These are phyloP conservation scores for Pseudogymnoascus sp. DNA, from an alignment of 2,329 filamentous ascomycete species.

Conservation along the genomic window DNA sequence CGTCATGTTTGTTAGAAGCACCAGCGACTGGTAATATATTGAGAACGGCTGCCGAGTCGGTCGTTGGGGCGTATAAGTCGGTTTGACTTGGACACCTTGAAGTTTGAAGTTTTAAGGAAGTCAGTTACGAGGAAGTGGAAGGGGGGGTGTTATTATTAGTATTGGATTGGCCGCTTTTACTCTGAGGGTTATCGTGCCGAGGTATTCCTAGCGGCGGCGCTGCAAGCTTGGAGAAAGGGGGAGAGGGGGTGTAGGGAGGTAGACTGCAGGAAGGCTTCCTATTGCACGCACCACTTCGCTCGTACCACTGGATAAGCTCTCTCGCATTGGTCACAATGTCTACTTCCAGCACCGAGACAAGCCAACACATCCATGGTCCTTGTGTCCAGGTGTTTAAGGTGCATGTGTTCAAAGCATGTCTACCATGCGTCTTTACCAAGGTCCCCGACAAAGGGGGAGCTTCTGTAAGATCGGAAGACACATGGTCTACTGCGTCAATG, in stretches of 20 bases:
- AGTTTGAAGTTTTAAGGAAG: not conserved
- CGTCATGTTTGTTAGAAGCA: not conserved
- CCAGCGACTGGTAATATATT: not conserved
- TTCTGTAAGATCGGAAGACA: not conserved
- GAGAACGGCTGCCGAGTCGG: not conserved
- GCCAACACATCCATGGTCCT: not conserved
- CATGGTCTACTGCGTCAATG: not conserved
- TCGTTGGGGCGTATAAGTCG: not conserved
- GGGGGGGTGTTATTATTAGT: slow-evolving; percentile 14
- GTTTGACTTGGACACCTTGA: not conserved
- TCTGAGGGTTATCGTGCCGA: not conserved
- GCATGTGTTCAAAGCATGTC: slow-evolving; percentile 3
- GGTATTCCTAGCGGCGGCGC: not conserved
- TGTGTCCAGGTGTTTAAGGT: not conserved
- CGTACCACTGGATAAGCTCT: slow-evolving; percentile 4
- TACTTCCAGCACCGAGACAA: not conserved
- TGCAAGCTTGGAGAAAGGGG: not conserved
- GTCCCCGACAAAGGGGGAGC: not conserved
- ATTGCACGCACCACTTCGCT: not conserved
- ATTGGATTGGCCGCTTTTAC: not conserved
- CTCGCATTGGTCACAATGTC: not conserved
- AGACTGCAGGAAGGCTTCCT: not conserved
- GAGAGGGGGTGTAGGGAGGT: not conserved
- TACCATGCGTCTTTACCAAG: not conserved
- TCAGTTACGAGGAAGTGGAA: not conserved